Conservation (phyloP, 768 basidiomycete genomes). For the Serendipita indica region DNA sequence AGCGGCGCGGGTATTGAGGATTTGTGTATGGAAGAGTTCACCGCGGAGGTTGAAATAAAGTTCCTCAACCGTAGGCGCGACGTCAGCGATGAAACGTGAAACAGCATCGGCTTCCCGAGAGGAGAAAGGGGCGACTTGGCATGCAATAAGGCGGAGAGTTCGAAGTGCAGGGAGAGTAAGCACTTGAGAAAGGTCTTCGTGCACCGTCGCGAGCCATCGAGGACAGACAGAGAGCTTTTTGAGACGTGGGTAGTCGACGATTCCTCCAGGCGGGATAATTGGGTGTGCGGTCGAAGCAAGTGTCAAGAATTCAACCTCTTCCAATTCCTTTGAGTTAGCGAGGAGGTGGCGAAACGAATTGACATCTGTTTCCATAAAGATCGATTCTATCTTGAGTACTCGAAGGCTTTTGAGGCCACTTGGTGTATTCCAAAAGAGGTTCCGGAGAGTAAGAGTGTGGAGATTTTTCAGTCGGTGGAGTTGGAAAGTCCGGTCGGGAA, state of each 20-base stretch:
- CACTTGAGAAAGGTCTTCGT: background rate
- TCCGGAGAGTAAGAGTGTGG: background rate
- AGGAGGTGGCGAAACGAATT: background rate
- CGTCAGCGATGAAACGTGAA: background rate
- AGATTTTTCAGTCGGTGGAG: background rate
- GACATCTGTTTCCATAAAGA: background rate
- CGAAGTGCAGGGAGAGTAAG: background rate
- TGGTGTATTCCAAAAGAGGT: background rate
- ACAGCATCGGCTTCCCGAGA: background rate
- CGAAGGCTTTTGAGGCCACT: background rate
- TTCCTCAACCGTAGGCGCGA: background rate
- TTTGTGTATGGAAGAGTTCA: background rate
- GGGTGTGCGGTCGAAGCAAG: background rate
- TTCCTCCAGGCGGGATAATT: background rate
- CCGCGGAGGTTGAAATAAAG: background rate
- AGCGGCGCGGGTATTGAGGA: background rate
- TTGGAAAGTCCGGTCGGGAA: background rate
- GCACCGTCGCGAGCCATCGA: background rate
- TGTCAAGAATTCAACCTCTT: background rate
- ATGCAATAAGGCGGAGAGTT: background rate
- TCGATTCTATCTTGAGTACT: background rate
- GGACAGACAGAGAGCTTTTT: background rate
- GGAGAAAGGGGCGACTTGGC: background rate
- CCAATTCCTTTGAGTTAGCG: background rate
- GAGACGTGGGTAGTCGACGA: constrained; percentile 1